Percentiles rank a stretch among this genome's conserved stretches.
Evolutionary conservation across 805 yeast species (phyloP).

Genomic region (Lipomyces sp.): DNA sequence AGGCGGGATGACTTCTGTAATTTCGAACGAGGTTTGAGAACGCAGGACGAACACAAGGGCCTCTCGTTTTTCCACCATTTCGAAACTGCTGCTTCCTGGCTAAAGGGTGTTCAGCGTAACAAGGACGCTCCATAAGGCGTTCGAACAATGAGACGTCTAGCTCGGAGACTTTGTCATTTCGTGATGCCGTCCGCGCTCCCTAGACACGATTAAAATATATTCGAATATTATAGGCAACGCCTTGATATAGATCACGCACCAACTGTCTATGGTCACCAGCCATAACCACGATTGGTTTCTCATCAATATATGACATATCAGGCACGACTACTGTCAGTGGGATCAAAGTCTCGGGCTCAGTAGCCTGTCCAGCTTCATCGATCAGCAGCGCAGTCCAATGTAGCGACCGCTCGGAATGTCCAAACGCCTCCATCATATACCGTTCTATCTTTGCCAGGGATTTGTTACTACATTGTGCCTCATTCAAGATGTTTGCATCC

Average conservation of each 20-base stretch:
- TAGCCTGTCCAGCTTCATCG: constrained; percentile 37
- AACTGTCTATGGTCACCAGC: constrained; percentile 36
- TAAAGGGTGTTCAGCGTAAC: constrained; percentile 30
- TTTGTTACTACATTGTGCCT: constrained; percentile 29
- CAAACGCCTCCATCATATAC: constrained; percentile 24
- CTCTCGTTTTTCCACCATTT: background rate
- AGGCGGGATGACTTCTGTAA: constrained; percentile 34
- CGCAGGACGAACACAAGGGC: constrained; percentile 28
- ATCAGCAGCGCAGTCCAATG: constrained; percentile 35
- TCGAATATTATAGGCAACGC: background rate
- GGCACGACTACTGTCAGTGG: constrained; percentile 30
- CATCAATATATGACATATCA: constrained; percentile 12
- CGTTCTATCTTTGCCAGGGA: constrained; percentile 20
- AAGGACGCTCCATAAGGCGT: constrained; percentile 27
- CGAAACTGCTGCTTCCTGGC: constrained; percentile 22
- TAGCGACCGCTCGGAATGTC: constrained; percentile 1
- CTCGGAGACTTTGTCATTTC: constrained; percentile 23
- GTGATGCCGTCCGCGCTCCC: constrained; percentile 33
- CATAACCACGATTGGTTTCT: constrained; percentile 32
- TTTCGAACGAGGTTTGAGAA: constrained; percentile 32
- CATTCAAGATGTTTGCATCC: constrained; percentile 27
- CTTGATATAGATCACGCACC: constrained; percentile 8
- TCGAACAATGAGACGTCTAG: constrained; percentile 32
- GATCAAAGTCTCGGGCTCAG: constrained; percentile 31
- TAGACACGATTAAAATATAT: background rate